Percentiles rank a stretch among this genome's conserved stretches.
These are phyloP conservation scores for Hypoxylon trugodes DNA, from an alignment of 495 filamentous ascomycete genomes.

Conservation along the genomic window DNA sequence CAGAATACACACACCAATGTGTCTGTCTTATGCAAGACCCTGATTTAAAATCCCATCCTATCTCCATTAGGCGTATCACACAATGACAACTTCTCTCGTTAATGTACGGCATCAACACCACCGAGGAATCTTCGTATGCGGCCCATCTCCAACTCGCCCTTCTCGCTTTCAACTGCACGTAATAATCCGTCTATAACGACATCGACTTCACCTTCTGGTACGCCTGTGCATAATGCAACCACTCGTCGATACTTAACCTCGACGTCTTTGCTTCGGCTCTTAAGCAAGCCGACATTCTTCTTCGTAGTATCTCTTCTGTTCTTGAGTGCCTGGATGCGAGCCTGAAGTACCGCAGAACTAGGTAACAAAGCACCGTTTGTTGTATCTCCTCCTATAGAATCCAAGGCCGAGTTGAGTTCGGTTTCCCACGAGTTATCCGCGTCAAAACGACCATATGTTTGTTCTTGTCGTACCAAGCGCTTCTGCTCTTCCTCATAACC, in stretches of 20 bases:
- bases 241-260: conserved; percentile 75
- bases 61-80: background rate
- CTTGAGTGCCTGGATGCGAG: conserved; percentile 57
- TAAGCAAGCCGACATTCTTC: conserved; percentile 63
- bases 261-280: conserved; percentile 68
- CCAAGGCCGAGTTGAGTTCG: conserved; percentile 44
- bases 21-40: conserved; percentile 9
- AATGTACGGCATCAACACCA: conserved; percentile 66
- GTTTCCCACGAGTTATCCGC: conserved; percentile 49
- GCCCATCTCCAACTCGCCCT: conserved; percentile 70
- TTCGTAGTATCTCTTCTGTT: conserved; percentile 66
- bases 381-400: conserved; percentile 19
- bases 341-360: conserved; percentile 49
- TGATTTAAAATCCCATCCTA: background rate
- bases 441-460: conserved; percentile 49
- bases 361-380: conserved; percentile 44
- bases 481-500: conserved; percentile 60
- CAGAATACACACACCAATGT: conserved; percentile 12
- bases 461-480: conserved; percentile 49
- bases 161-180: conserved; percentile 77
- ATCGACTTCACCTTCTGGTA: conserved; percentile 71
- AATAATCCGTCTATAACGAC: conserved; percentile 67
- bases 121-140: conserved; percentile 77
- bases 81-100: conserved; percentile 12
- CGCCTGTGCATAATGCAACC: conserved; percentile 72